phyloP scores from a whole-genome alignment of 2,329 filamentous ascomycete species.

The Pseudogymnoascus sp. region DNA sequence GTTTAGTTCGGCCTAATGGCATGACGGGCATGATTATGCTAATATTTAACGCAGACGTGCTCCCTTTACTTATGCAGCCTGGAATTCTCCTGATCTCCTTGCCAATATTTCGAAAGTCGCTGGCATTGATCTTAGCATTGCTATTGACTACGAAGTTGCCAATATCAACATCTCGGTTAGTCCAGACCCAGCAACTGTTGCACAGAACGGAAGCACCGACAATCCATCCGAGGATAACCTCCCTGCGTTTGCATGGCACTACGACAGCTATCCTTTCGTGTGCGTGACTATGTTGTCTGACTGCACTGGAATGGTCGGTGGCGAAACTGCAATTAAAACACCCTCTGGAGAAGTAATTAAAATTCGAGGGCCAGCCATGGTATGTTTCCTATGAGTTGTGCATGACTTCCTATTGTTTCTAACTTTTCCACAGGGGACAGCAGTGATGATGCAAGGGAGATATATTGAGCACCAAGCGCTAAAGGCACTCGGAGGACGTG shows the following conservation, averaged over 20 bases:
- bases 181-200: too few relatives aligned
- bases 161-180: conserved; percentile 46
- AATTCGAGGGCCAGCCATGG: conserved; percentile 35
- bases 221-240: too few relatives aligned
- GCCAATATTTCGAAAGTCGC: conserved; percentile 46
- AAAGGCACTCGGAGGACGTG: conserved; percentile 32
- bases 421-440: conserved; percentile 24
- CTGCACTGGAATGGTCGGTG: conserved; percentile 38
- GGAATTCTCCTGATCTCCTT: conserved; percentile 47
- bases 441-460: conserved; percentile 37
- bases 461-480: conserved; percentile 38
- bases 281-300: conserved; percentile 44
- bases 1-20: conserved; percentile 20
- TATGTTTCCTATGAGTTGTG: conserved; percentile 24
- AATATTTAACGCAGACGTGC: background rate
- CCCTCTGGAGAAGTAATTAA: conserved; percentile 38
- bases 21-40: too few relatives aligned
- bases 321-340: conserved; percentile 53
- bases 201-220: too few relatives aligned
- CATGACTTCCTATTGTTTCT: too few relatives aligned
- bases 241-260: conserved; percentile 43
- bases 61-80: conserved; percentile 43
- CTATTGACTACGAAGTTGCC: conserved; percentile 48
- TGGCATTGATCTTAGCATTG: conserved; percentile 47
- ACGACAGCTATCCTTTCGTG: conserved; percentile 42